These are phyloP conservation scores for Tolypocladium ophioglossoides DNA, from an alignment of 2,329 filamentous ascomycete genomes.

Conservation along the genomic window DNA sequence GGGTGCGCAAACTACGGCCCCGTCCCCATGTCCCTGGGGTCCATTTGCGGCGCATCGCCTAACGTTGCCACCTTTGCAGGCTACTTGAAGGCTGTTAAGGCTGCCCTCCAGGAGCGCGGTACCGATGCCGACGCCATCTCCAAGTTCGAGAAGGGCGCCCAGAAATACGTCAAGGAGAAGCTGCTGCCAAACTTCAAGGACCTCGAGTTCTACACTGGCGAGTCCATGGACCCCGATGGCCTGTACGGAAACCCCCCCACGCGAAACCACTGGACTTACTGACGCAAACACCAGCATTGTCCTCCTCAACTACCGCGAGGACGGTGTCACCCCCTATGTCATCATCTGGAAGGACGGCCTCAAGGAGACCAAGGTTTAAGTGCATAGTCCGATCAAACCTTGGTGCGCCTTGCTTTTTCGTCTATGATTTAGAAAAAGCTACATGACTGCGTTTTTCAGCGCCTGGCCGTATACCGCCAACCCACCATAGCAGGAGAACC, in stretches of 20 bases:
- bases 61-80: constrained; percentile 30
- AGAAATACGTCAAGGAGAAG: constrained; percentile 68
- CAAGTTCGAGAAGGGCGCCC: constrained; percentile 69
- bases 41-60: neutral
- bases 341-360: constrained; percentile 95
- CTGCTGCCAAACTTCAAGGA: constrained; percentile 83
- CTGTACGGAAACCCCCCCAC: constrained; percentile 52
- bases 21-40: neutral
- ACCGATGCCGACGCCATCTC: constrained; percentile 57
- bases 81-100: constrained; percentile 89
- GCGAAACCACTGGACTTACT: constrained; percentile 1
- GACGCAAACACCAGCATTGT: constrained; percentile 49
- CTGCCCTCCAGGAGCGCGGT: constrained; percentile 51
- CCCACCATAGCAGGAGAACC: constrained; percentile 5
- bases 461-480: constrained; percentile 6
- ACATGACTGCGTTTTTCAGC: constrained; percentile 1
- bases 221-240: constrained; percentile 86
- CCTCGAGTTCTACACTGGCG: constrained; percentile 88
- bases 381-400: neutral
- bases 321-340: constrained; percentile 82
- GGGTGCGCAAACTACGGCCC: constrained; percentile 39
- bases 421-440: constrained; percentile 3
- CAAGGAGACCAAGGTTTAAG: constrained; percentile 82
- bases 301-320: constrained; percentile 95
- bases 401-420: constrained; percentile 1